Evolutionary conservation across 2,329 filamentous ascomycete species (phyloP).

Genomic region (Escovopsis sp.): DNA sequence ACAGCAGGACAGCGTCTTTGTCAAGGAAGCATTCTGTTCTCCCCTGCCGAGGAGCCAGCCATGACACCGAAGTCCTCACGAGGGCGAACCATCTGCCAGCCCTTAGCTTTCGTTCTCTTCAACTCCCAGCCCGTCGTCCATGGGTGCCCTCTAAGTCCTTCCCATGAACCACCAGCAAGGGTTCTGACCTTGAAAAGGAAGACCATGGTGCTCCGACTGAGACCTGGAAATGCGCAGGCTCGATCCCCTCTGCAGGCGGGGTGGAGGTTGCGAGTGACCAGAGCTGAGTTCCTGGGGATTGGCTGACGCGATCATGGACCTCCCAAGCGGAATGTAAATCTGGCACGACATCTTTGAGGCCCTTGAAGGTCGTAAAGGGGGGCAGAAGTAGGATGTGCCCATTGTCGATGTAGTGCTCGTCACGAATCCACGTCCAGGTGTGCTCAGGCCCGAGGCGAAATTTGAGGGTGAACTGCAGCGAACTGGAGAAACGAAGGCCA

Average conservation of each 20-base stretch:
- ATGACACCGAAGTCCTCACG: constrained; percentile 64
- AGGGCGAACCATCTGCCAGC: constrained; percentile 70
- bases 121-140: background rate
- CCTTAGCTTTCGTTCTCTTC: too few species aligned
- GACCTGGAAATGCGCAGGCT: constrained; percentile 40
- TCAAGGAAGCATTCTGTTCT: constrained; percentile 49
- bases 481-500: constrained; percentile 29
- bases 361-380: constrained; percentile 16
- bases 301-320: constrained; percentile 40
- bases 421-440: constrained; percentile 56
- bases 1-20: constrained; percentile 63
- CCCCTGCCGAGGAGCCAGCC: constrained; percentile 82
- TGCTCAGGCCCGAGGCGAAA: constrained; percentile 38
- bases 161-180: too few species aligned
- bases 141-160: too few species aligned
- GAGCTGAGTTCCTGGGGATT: constrained; percentile 52
- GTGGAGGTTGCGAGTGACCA: constrained; percentile 51
- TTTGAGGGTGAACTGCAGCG: constrained; percentile 54
- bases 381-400: constrained; percentile 39
- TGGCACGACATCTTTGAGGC: constrained; percentile 40
- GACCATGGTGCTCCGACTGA: constrained; percentile 49
- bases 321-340: constrained; percentile 40
- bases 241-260: constrained; percentile 37
- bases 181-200: constrained; percentile 30
- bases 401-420: constrained; percentile 47